Percentiles rank a stretch among this genome's conserved stretches.
These are phyloP conservation scores for Spergularia bocconei DNA, from an alignment of 148 eudicot genomes.

Conservation along the genomic window DNA sequence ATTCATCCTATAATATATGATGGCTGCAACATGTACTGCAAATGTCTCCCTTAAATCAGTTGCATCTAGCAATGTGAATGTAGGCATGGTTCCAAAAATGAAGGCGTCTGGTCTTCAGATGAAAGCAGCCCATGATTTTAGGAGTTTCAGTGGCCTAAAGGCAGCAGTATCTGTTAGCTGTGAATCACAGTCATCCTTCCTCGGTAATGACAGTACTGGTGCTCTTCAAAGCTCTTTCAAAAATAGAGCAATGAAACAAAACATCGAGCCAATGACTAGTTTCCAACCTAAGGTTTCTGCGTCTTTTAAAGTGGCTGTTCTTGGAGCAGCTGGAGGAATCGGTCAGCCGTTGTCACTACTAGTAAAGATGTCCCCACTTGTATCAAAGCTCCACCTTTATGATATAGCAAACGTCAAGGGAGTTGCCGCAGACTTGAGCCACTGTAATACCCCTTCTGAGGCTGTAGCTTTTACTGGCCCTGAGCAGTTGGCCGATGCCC, in stretches of 20 bases:
- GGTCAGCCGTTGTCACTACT: constrained; percentile 85
- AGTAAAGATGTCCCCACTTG: constrained; percentile 84
- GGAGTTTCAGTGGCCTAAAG: constrained; percentile 34
- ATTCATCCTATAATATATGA: constrained; percentile 3
- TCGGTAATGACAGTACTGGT: constrained; percentile 18
- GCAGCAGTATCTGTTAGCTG: constrained; percentile 25
- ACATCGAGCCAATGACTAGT: constrained; percentile 5
- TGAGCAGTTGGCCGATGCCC: constrained; percentile 52
- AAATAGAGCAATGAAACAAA: constrained; percentile 20
- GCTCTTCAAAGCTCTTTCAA: constrained; percentile 29
- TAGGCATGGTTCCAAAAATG: constrained; percentile 16
- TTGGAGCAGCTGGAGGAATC: constrained; percentile 88
- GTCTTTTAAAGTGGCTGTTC: constrained; percentile 68
- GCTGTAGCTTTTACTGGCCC: constrained; percentile 69
- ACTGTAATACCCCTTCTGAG: constrained; percentile 87
- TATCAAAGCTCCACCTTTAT: constrained; percentile 68
- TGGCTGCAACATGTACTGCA: constrained; percentile 30
- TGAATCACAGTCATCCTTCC: constrained; percentile 28
- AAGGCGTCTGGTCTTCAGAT: constrained; percentile 23
- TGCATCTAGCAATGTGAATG: constrained; percentile 28
- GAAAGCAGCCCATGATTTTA: constrained; percentile 20
- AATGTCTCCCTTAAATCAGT: constrained; percentile 23
- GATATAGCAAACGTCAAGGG: constrained; percentile 92
- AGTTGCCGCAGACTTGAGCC: constrained; percentile 93
- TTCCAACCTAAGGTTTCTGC: constrained; percentile 30